Base-by-base conservation (phyloP, 2,329 filamentous ascomycete species). In the Aspergillus sergii region DNA sequence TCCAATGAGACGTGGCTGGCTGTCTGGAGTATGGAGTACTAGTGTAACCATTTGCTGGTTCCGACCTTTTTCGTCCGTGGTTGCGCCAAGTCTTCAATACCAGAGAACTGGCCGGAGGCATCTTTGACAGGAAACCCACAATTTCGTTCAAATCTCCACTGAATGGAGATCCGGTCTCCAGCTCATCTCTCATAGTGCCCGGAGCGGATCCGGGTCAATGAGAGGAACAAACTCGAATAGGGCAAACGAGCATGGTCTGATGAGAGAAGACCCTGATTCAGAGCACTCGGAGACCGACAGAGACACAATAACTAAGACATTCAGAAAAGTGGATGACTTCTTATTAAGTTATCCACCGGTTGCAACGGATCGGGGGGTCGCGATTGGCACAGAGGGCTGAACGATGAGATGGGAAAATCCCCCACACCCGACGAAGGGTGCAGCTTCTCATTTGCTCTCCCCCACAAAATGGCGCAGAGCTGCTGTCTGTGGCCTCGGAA, bases 381-480 rank as follows among this genome's bases (percentile, higher is more conserved):
- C 56, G 55, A 68, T 68, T 66, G 66, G 64, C 63, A 60, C 28
- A 34, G 28, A 30, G 28, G 45, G 21, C 45, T 32, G 28, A 55
- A 55, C 26, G 48, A 54, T 45, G 51, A 9, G 32, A 59, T 48
- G 67, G 61, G 61, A 12, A 68, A 68, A 69, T 68, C 67, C 67
- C 67, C 67, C 67, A 69, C 67, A 36, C 34, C 12, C 34, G 34
- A 68, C 51, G 57, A 66, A 61, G 59, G 56, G 54, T 48, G 53
- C 48, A 39, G 45, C 48, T 56, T 59, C 46, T 55, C 57, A 62
- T 57, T 58, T 61, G 63, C 62, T 59, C 58, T 63, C 66, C 66
- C 66, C 66, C 68, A 68, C 67, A 69, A 60, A 64, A 64, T 63
- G 66, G 58, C 61, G 61, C 64, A 66, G 30, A 59, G 61, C 64